A percentile compares a stretch with the other conserved stretches of the same genome.
Evolutionary conservation across 2,329 filamentous ascomycete species (phyloP).

Genomic region (Penicillium sclerotiorum): DNA sequence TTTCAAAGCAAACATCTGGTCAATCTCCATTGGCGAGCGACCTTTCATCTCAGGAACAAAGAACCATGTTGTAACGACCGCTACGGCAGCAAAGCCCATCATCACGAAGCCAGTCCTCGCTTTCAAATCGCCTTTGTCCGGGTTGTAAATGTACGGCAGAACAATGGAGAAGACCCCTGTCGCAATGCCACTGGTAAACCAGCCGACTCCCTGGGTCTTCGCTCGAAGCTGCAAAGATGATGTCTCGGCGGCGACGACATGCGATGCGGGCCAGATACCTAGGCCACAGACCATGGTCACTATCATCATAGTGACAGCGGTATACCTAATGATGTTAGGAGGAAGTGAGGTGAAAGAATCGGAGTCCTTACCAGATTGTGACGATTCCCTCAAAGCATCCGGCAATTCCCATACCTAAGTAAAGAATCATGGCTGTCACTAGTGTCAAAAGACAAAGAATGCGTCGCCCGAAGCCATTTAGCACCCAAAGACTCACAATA

Average conservation of each 20-base stretch:
- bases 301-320: constrained; percentile 44
- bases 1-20: constrained; percentile 35
- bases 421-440: constrained; percentile 35
- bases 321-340: constrained; percentile 33
- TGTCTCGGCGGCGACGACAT: constrained; percentile 34
- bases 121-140: constrained; percentile 17
- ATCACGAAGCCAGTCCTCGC: constrained; percentile 25
- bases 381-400: constrained; percentile 44
- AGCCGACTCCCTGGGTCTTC: constrained; percentile 40
- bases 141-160: constrained; percentile 52
- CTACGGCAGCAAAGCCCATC: constrained; percentile 18
- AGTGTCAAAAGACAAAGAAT: constrained; percentile 42
- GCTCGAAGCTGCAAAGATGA: constrained; percentile 36
- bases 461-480: constrained; percentile 45
- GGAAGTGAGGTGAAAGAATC: neutral
- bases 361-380: constrained; percentile 40
- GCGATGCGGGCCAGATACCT: constrained; percentile 36
- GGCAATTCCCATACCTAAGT: constrained; percentile 49
- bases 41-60: constrained; percentile 57
- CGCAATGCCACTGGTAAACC: constrained; percentile 43
- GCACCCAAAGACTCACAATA: constrained; percentile 45
- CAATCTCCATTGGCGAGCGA: constrained; percentile 51
- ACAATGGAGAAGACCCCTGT: constrained; percentile 48
- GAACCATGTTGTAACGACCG: constrained; percentile 42
- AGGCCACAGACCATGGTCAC: constrained; percentile 45